A percentile compares a stretch with the other conserved stretches of the same genome.
Conservation (phyloP, 495 filamentous ascomycete species). For the Glarea lozoyensis region DNA sequence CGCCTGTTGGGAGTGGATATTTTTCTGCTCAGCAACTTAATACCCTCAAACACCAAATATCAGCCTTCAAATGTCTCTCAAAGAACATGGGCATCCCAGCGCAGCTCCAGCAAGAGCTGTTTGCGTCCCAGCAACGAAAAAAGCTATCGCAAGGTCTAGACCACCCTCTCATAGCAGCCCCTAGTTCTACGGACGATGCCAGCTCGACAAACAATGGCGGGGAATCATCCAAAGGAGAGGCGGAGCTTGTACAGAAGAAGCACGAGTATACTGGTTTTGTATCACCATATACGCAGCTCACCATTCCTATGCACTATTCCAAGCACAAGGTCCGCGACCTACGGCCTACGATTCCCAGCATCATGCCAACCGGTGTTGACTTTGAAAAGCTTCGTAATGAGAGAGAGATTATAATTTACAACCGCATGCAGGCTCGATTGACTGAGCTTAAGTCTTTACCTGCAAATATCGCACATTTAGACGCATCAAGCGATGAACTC, state of each 20-base stretch:
- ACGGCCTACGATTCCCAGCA: conserved; percentile 69
- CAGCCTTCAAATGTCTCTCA: conserved; percentile 71
- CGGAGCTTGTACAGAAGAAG: conserved; percentile 13
- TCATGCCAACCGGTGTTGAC: conserved; percentile 82
- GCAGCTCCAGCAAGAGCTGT: conserved; percentile 66
- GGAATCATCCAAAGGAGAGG: conserved; percentile 12
- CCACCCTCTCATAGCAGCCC: conserved; percentile 46
- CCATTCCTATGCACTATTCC: conserved; percentile 62
- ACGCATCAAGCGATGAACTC: conserved; percentile 57
- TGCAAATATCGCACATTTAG: conserved; percentile 76
- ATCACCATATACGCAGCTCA: conserved; percentile 51
- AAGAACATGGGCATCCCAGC: conserved; percentile 72
- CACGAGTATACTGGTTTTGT: conserved; percentile 51
- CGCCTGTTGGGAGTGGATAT: conserved; percentile 35
- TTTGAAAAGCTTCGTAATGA: conserved; percentile 75
- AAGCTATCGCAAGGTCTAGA: conserved; percentile 48
- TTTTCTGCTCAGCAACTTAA: conserved; percentile 65
- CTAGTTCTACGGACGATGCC: conserved; percentile 41
- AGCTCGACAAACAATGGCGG: conserved; percentile 22
- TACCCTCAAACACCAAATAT: conserved; percentile 66
- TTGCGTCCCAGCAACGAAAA: conserved; percentile 58
- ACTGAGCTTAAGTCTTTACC: conserved; percentile 71
- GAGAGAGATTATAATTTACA: conserved; percentile 78
- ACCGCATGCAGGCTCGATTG: conserved; percentile 76
- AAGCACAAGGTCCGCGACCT: conserved; percentile 65